Base-by-base conservation (phyloP, 2,329 filamentous ascomycete genomes). In the Colletotrichum ledebouriae region DNA sequence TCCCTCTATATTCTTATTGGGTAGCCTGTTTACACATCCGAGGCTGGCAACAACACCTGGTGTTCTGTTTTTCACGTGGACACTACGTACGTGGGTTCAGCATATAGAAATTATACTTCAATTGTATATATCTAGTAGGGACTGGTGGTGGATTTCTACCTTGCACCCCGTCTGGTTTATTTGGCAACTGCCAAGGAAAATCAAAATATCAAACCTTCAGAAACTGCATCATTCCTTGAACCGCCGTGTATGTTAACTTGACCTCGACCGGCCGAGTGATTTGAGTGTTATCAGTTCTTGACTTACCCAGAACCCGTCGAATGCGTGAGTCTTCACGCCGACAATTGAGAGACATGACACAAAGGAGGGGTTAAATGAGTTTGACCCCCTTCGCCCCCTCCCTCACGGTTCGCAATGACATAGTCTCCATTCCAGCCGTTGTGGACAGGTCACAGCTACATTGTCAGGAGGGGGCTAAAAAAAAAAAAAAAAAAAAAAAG, bases 101-200 rank as follows among this genome's bases (percentile, higher is more conserved):
- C 25, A 58, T 34, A 52, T 63, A 69, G 39, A 68, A 33, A 12
- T 29, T 67, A 63, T 44, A 25, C 52, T 69, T 69, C 63, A 69
- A 49, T 53, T 69, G 63, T 68, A 69, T 52, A 63, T 67, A 69
- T 63, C 39, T 67, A 46, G 42, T 22, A 52, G 13, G 62, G 63
- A 34, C 17, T 41, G 34, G 29, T 29, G 29, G 29, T 29, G 12
- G 17, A 9, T 20, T 25, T 17, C 22, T 37, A 6, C 20, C 33
- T 34, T 11, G n/a, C 42, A 42, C 60, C 60, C 15, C 5, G 15
- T n/a, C 7, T 47, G 65, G 61, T 25, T 53, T 57, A 25, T 29
- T 29, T 57, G 37, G 37, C 29, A 15, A 34, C 29, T 25, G 47
- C 33, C 17, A 46, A 25, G 17, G 55, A 29, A 25, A 34, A 47